These are phyloP conservation scores for Arabis hirsuta DNA, from an alignment of 345 rosid species.

Conservation along the genomic window DNA sequence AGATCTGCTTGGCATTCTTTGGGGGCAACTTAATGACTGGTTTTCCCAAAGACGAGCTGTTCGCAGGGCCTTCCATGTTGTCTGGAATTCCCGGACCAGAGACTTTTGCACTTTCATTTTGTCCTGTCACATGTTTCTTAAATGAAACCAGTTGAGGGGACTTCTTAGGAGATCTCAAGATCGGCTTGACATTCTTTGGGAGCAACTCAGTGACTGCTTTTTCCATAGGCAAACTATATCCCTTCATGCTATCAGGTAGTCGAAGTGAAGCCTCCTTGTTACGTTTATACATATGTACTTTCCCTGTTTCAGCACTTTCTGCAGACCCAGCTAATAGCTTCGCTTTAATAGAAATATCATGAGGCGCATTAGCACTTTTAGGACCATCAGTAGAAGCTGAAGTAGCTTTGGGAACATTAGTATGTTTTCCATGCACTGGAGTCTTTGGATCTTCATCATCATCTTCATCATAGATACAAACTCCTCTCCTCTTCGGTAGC, in stretches of 20 bases:
- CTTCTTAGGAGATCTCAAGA: conserved; percentile 55
- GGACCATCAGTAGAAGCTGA: conserved; percentile 41
- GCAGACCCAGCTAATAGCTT: conserved; percentile 35
- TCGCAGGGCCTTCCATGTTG: conserved; percentile 44
- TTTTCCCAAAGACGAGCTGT: conserved; percentile 43
- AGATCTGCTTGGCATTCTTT: conserved; percentile 47
- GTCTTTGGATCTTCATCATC: conserved; percentile 76
- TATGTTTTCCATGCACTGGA: conserved; percentile 74
- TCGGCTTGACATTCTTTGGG: conserved; percentile 45
- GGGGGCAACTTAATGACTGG: conserved; percentile 46
- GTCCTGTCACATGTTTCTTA: conserved; percentile 47
- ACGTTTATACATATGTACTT: conserved; percentile 41
- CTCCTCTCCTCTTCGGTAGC: conserved; percentile 70
- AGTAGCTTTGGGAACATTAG: conserved; percentile 45
- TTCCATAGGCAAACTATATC: conserved; percentile 40
- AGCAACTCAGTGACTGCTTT: conserved; percentile 49
- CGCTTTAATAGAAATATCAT: conserved; percentile 39
- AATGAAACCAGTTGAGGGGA: conserved; percentile 50
- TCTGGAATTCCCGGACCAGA: conserved; percentile 37
- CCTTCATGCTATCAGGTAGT: conserved; percentile 42
- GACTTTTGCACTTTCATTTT: conserved; percentile 50
- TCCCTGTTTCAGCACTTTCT: conserved; percentile 43
- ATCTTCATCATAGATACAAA: conserved; percentile 68
- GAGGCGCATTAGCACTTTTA: conserved; percentile 44
- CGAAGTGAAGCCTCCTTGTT: conserved; percentile 46